phyloP scores from a whole-genome alignment of 2,329 filamentous ascomycete species.

The Fusarium sp. region DNA sequence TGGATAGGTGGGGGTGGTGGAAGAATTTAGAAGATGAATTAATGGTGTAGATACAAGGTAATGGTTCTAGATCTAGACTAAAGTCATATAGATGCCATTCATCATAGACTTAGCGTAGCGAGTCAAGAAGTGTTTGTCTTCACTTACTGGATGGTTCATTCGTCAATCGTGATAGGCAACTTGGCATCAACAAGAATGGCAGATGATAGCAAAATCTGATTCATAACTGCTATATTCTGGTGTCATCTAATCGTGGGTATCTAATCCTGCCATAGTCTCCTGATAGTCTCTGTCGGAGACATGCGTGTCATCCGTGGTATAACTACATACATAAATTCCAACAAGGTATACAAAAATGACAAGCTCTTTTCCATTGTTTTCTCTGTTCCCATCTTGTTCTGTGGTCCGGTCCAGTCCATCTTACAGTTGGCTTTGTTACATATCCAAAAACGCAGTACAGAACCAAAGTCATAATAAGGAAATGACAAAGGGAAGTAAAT shows the following conservation, averaged over 20 bases:
- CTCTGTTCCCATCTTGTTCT: constrained; percentile 22
- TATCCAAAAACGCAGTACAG: not conserved
- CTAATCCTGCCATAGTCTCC: constrained; percentile 15
- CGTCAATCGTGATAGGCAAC: not conserved
- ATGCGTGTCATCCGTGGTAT: constrained; percentile 3
- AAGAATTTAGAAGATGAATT: constrained; percentile 45
- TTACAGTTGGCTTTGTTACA: constrained; percentile 6
- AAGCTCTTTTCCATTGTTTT: constrained; percentile 6
- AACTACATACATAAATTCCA: constrained; percentile 24
- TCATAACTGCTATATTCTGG: not conserved
- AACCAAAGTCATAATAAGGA: not conserved
- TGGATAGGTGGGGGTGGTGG: constrained; percentile 44
- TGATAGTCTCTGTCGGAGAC: constrained; percentile 1
- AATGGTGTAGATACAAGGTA: constrained; percentile 37
- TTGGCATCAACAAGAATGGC: not conserved
- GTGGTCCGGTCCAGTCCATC: constrained; percentile 23
- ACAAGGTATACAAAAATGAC: constrained; percentile 15
- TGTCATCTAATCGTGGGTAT: constrained; percentile 30
- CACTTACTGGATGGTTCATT: not conserved
- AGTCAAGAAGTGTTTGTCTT: not conserved
- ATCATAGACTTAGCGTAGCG: not conserved
- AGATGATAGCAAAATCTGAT: not conserved
- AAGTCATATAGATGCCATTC: not conserved
- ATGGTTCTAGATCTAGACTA: not conserved
- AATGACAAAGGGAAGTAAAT: constrained; percentile 4